These are phyloP conservation scores for Populus pruinosa DNA, from an alignment of 345 rosid species.

Conservation along the genomic window DNA sequence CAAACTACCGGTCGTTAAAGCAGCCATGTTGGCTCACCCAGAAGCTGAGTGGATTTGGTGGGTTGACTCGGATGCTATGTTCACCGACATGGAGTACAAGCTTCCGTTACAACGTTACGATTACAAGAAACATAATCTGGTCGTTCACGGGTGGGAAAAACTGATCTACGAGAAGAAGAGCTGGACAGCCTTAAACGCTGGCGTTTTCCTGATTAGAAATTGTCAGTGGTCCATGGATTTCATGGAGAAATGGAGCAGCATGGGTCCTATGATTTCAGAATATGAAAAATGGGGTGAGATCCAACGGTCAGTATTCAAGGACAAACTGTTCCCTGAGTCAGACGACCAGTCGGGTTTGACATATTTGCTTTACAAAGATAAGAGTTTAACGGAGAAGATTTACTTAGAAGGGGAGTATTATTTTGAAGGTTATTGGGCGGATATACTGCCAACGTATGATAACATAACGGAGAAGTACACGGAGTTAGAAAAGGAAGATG, in stretches of 20 bases:
- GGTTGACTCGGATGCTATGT: conserved; percentile 91
- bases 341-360: conserved; percentile 87
- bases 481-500: conserved; percentile 46
- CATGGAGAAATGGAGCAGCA: conserved; percentile 63
- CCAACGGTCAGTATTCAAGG: conserved; percentile 65
- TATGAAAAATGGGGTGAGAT: conserved; percentile 63
- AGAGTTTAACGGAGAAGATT: conserved; percentile 47
- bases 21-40: conserved; percentile 95
- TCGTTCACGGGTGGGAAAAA: conserved; percentile 86
- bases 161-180: conserved; percentile 57
- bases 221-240: conserved; percentile 99
- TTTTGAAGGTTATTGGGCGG: conserved; percentile 78
- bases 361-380: conserved; percentile 53
- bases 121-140: conserved; percentile 53
- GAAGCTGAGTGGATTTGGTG: conserved; percentile 99
- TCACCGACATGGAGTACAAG: conserved; percentile 91
- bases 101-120: conserved; percentile 64
- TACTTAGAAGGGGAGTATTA: conserved; percentile 73
- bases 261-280: conserved; percentile 68
- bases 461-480: conserved; percentile 56
- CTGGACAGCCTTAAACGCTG: conserved; percentile 90
- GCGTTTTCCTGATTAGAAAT: conserved; percentile 75
- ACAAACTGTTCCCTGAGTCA: conserved; percentile 78
- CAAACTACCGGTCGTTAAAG: conserved; percentile 63
- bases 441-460: conserved; percentile 41